Conservation (phyloP, 768 basidiomycete species). For the Lyophyllum decastes region DNA sequence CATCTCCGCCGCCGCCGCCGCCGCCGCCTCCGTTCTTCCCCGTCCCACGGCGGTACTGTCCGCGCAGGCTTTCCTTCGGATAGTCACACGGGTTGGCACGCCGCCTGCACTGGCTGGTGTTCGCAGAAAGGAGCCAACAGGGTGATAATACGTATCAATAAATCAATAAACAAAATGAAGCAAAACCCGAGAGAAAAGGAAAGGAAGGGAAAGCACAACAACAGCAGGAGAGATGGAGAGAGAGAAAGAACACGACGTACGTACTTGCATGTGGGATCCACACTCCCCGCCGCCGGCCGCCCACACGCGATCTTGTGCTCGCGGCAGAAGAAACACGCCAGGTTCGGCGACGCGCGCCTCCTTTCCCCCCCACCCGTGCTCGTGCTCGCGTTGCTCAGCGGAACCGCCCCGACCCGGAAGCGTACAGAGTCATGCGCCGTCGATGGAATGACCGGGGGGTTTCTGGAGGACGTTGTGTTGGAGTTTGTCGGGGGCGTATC, state of each 20-base stretch:
- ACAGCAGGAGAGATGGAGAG: too few species aligned
- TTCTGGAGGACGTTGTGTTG: too few species aligned
- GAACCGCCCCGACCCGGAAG: too few species aligned
- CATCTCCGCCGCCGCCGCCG: background rate
- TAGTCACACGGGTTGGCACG: background rate
- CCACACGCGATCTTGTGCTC: constrained; percentile 8
- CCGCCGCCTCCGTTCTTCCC: background rate
- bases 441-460: background rate
- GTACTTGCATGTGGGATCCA: constrained; percentile 4
- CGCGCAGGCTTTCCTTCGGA: background rate
- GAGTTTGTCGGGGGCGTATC: too few species aligned
- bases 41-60: background rate
- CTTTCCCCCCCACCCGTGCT: too few species aligned
- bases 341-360: background rate
- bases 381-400: background rate
- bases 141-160: too few species aligned
- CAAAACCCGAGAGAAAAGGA: too few species aligned
- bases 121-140: too few species aligned
- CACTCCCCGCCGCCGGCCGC: background rate
- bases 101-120: background rate
- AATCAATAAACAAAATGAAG: too few species aligned
- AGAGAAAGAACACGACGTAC: too few species aligned
- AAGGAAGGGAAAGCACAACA: too few species aligned
- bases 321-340: constrained; percentile 2
- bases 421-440: too few species aligned